Evolutionary conservation across 805 yeast genomes (phyloP).

Genomic region (Tetrapisispora fleetii): DNA sequence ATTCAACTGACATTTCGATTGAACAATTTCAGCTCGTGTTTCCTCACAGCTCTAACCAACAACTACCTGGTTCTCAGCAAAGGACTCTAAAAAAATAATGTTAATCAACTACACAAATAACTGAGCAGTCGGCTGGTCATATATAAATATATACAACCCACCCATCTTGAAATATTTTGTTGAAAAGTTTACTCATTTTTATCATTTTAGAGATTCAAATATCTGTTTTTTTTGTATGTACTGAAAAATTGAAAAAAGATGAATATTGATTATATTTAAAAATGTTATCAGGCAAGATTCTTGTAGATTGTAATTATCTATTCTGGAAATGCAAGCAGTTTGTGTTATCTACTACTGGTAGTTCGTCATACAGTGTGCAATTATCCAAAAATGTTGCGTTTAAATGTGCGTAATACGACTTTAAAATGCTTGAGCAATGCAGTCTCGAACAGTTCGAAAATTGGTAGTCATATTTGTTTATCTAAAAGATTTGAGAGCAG

Average conservation of each 20-base stretch:
- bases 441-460: neutral
- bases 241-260: neutral
- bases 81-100: too few species aligned
- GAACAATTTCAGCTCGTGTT: neutral
- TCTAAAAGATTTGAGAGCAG: slow-evolving; percentile 1
- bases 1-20: neutral
- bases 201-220: neutral
- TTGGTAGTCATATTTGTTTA: neutral
- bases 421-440: neutral
- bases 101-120: too few species aligned
- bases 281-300: too few species aligned
- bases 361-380: neutral
- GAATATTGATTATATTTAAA: too few species aligned
- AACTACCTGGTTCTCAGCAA: too few species aligned
- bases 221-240: neutral
- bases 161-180: too few species aligned
- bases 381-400: neutral
- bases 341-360: too few species aligned
- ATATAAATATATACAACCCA: too few species aligned
- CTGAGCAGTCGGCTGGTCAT: too few species aligned
- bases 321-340: too few species aligned
- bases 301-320: too few species aligned
- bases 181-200: too few species aligned
- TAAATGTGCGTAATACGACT: neutral
- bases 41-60: neutral